A percentile compares a stretch with the other conserved stretches of the same genome.
phyloP scores from a whole-genome alignment of 2,329 filamentous ascomycete genomes.

The Penicillium sp. region DNA sequence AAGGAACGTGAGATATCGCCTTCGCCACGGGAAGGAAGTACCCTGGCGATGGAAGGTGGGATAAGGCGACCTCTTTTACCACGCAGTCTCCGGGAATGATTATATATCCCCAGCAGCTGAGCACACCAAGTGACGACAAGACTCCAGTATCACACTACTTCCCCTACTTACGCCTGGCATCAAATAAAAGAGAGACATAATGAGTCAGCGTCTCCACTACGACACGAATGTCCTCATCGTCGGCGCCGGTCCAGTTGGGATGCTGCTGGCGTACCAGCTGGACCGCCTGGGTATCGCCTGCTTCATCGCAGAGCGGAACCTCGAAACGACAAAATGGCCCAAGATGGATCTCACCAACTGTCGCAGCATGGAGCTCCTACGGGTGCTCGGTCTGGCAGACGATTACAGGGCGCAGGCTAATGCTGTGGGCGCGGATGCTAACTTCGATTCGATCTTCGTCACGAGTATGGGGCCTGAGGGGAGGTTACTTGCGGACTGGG shows the following conservation, averaged over 20 bases:
- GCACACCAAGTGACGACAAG: too few species aligned
- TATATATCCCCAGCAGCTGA: too few species aligned
- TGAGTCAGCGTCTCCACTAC: not conserved
- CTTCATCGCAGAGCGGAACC: slow-evolving; percentile 33
- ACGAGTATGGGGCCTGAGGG: slow-evolving; percentile 1
- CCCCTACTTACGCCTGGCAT: too few species aligned
- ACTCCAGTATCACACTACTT: too few species aligned
- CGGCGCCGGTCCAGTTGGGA: slow-evolving; percentile 34
- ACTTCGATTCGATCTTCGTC: slow-evolving; percentile 15
- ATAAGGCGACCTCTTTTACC: too few species aligned
- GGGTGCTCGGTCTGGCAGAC: slow-evolving; percentile 35
- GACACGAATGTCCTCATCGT: slow-evolving; percentile 23
- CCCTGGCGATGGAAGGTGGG: too few species aligned
- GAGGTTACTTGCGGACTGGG: not conserved
- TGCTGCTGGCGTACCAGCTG: slow-evolving; percentile 30
- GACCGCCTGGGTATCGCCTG: slow-evolving; percentile 25
- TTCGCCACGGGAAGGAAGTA: too few species aligned
- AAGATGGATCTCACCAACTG: slow-evolving; percentile 47
- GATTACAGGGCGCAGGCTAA: slow-evolving; percentile 27
- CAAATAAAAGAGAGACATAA: too few species aligned
- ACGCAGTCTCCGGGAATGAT: too few species aligned
- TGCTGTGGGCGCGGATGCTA: slow-evolving; percentile 14
- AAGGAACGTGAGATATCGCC: too few species aligned
- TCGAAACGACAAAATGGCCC: slow-evolving; percentile 40
- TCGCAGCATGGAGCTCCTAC: slow-evolving; percentile 42